Evolutionary conservation across 441 rosid genomes (phyloP), one percentile per base, ranked within the genome.

Genomic region (Jatropha podagrica): DNA sequence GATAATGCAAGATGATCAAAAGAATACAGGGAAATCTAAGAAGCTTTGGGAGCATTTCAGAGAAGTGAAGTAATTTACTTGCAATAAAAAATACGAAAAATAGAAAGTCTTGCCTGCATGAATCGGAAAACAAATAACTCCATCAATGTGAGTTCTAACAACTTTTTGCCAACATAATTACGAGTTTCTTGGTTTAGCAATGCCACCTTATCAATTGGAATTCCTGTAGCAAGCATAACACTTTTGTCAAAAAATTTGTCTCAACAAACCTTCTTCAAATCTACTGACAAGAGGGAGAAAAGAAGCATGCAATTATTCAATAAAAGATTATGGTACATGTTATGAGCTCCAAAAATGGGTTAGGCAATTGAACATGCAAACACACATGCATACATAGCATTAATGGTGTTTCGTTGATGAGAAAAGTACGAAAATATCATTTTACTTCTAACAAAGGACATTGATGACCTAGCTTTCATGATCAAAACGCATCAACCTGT

Each of bases 161-260:
- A 82, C 83, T 92, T 94, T 64, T 71, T 84, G 77, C 93, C 97
- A 55, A 94, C 97, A 85, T 87, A 84, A 81, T 94, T 86, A 67
- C 97, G 87, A 73, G 89, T 92, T 76, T 85, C 88, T 77, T 96
- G 97, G 87, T 86, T 78, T 77, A 96, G 85, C 68, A 73, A 80
- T 27, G 97, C 96, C 71, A 92, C 97, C 88, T 90, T 92, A 83
- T 96, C 99, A 67, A 96, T 85, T 49, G 99, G 90, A 80, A 91
- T 81, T 56, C 98, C 99, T 96, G 88, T 61, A 63, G 68, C 62
- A 63, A 71, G 69, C 20, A 64, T 51, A 73, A 48, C 18, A 58
- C 13, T 63, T 54, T 56, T 9, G 42, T 44, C n/a, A 69, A 44
- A 71, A 65, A 0, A 23, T n/a, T 23, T 4, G 9, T 32, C 8